Conservation (phyloP, 2,329 filamentous ascomycete genomes). For the Hawksworthiomyces lignivorus region DNA sequence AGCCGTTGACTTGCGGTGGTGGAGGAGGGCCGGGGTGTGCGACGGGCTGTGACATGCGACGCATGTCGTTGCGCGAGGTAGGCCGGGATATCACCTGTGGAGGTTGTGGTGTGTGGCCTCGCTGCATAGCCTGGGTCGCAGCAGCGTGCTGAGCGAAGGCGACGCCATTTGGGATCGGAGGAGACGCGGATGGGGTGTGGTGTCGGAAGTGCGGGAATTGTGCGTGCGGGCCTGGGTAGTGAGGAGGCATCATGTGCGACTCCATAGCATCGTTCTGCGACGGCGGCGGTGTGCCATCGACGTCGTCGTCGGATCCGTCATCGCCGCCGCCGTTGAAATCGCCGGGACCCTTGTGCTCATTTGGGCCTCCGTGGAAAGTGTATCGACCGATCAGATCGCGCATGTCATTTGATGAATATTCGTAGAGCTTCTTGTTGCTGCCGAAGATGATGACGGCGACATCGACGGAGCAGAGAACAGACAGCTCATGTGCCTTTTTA, state of each 20-base stretch:
- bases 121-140: constrained; percentile 35
- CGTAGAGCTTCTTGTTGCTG: constrained; percentile 97
- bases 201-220: constrained; percentile 72
- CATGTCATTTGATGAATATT: constrained; percentile 94
- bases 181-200: constrained; percentile 76
- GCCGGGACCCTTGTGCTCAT: constrained; percentile 90
- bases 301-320: constrained; percentile 69
- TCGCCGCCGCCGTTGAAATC: constrained; percentile 87
- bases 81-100: constrained; percentile 68
- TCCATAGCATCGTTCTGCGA: constrained; percentile 55
- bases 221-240: constrained; percentile 59
- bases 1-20: constrained; percentile 49
- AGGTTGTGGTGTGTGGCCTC: constrained; percentile 77
- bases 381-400: constrained; percentile 81
- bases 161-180: constrained; percentile 73
- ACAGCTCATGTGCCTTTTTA: constrained; percentile 98
- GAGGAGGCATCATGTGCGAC: constrained; percentile 58
- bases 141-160: constrained; percentile 50
- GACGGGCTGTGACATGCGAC: constrained; percentile 67
- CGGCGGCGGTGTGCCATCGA: constrained; percentile 63
- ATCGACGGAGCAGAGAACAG: constrained; percentile 95
- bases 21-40: constrained; percentile 43
- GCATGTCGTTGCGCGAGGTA: constrained; percentile 70
- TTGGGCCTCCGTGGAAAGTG: constrained; percentile 85
- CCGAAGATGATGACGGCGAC: constrained; percentile 98